phyloP scores from a whole-genome alignment of 1,284 basidiomycete species.

The Microbotryum saponariae region DNA sequence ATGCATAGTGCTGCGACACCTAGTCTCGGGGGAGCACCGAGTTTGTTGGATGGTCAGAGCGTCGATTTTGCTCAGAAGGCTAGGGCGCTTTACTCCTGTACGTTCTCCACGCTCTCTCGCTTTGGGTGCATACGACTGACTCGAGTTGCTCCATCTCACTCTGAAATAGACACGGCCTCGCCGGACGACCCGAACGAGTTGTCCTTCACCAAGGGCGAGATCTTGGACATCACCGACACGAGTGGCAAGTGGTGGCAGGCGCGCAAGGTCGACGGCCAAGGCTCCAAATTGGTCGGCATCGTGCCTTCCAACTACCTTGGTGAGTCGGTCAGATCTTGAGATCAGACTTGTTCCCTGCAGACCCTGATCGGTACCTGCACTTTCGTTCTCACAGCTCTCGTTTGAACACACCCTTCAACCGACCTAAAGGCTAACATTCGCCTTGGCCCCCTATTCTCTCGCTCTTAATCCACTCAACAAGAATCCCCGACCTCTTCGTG shows the following conservation, averaged over 20 bases:
- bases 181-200: slow-evolving; percentile 95
- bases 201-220: slow-evolving; percentile 85
- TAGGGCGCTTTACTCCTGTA: slow-evolving; percentile 80
- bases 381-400: too few species aligned
- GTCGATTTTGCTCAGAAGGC: slow-evolving; percentile 54
- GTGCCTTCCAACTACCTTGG: slow-evolving; percentile 43
- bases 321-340: neutral
- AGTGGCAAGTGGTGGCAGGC: slow-evolving; percentile 66
- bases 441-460: too few species aligned
- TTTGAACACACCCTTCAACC: too few species aligned
- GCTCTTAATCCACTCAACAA: neutral
- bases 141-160: slow-evolving; percentile 26
- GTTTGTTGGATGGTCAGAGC: slow-evolving; percentile 8
- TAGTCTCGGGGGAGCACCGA: slow-evolving; percentile 3
- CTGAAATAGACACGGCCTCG: slow-evolving; percentile 67
- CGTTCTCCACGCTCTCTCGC: slow-evolving; percentile 35
- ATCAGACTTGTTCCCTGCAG: slow-evolving; percentile 3
- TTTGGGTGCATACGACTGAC: neutral
- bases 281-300: slow-evolving; percentile 53
- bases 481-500: neutral
- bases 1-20: slow-evolving; percentile 1
- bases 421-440: too few species aligned
- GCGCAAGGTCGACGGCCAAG: slow-evolving; percentile 63
- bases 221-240: slow-evolving; percentile 89
- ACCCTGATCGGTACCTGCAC: neutral